A percentile compares a stretch with the other conserved stretches of the same genome.
These are phyloP conservation scores for Pythium myriotylum DNA, from an alignment of 352 stramenopile species.

Conservation along the genomic window DNA sequence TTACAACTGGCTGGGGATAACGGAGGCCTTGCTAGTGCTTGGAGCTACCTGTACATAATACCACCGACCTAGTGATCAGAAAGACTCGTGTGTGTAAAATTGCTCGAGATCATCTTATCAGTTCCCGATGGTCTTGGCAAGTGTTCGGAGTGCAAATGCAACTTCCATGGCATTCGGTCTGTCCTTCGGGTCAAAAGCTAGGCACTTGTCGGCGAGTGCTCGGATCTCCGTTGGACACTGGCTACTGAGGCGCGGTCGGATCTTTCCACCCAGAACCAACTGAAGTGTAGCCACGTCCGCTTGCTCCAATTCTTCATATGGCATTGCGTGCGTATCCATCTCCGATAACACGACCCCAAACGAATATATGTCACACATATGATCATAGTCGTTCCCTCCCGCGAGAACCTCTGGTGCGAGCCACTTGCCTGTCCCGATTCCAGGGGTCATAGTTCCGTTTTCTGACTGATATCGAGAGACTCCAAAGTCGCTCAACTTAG, in stretches of 20 bases:
- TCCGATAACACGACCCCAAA: constrained; percentile 58
- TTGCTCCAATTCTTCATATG: constrained; percentile 44
- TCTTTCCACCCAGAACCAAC: constrained; percentile 35
- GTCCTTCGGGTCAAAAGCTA: constrained; percentile 33
- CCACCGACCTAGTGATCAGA: too few relatives aligned
- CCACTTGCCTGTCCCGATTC: constrained; percentile 54
- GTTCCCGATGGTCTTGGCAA: too few relatives aligned
- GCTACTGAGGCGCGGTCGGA: constrained; percentile 38
- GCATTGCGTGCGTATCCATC: constrained; percentile 53
- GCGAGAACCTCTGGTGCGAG: constrained; percentile 60
- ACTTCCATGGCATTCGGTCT: constrained; percentile 47
- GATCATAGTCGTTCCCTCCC: constrained; percentile 46
- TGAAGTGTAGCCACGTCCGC: constrained; percentile 53
- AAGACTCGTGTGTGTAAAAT: too few relatives aligned
- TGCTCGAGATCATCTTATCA: too few relatives aligned
- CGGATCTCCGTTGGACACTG: constrained; percentile 40
- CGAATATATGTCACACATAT: constrained; percentile 57
- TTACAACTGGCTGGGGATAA: too few relatives aligned
- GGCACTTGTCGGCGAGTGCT: constrained; percentile 35
- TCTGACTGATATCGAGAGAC: constrained; percentile 42
- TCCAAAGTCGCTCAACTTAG: constrained; percentile 73
- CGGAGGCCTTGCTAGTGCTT: too few relatives aligned
- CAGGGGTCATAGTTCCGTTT: constrained; percentile 53
- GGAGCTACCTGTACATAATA: too few relatives aligned
- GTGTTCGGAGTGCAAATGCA: constrained; percentile 42